Evolutionary conservation across 352 stramenopile species (phyloP).

Genomic region (Globisporangium nodosum): DNA sequence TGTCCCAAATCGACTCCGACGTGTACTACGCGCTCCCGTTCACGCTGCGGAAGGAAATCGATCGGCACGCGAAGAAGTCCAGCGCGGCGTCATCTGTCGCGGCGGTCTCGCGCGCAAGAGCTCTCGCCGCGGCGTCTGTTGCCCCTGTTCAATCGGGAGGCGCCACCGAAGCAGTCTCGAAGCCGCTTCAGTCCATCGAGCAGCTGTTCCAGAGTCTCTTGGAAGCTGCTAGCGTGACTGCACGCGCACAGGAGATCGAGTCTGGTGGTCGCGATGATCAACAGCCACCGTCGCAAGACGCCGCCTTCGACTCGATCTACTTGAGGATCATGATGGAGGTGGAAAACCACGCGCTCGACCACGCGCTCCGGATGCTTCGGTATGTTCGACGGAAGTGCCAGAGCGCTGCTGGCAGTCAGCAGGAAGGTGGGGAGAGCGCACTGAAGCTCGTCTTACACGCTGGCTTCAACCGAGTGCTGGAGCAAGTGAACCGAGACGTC

Average conservation of each 20-base stretch:
- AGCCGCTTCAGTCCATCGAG: conserved; percentile 44
- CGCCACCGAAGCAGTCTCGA: background rate
- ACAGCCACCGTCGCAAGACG: conserved; percentile 1
- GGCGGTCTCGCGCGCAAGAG: conserved; percentile 4
- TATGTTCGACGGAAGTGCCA: conserved; percentile 64
- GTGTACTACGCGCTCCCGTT: conserved; percentile 72
- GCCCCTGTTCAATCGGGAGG: background rate
- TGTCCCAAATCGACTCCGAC: conserved; percentile 77
- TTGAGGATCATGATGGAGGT: conserved; percentile 68
- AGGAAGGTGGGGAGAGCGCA: conserved; percentile 2
- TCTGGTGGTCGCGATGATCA: background rate
- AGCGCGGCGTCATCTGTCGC: conserved; percentile 3
- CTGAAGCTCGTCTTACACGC: background rate
- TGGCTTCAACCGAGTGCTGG: conserved; percentile 61
- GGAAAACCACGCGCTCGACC: conserved; percentile 47
- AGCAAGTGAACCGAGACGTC: conserved; percentile 57
- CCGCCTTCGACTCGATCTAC: conserved; percentile 70
- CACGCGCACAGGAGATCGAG: background rate
- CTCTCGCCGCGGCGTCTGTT: background rate
- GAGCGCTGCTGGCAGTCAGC: background rate
- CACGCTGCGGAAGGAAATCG: conserved; percentile 61
- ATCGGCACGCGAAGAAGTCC: conserved; percentile 51
- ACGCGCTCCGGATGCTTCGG: conserved; percentile 60
- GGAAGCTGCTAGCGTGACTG: background rate
- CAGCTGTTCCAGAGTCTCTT: conserved; percentile 33